Evolutionary conservation across 75 land plant genomes (phyloP), one percentile per base, ranked within the genome.

Genomic region (Ceratopteris richardii): DNA sequence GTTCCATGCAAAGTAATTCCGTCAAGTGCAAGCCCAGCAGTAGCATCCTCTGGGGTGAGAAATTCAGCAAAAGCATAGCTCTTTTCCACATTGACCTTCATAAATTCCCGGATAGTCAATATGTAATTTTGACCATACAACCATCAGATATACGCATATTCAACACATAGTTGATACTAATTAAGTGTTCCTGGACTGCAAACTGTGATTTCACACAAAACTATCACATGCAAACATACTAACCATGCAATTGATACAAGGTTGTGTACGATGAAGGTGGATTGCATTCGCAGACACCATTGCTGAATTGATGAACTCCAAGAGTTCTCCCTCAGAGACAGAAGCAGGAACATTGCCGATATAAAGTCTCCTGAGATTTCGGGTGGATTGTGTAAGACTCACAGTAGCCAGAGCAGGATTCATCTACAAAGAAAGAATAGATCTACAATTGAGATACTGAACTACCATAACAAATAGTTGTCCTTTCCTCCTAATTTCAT

Each of bases 31-130:
- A 93, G 82, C 47, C 93, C 95, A 30, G 84, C 70, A 36, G 85
- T 78, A 24, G 98, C 95, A 88, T 85, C 87, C 47, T 88, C 98
- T 56, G 95, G 87, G n/a, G 95, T 93, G 20, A 93, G 77, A 74
- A 93, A 93, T 63, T 93, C 95, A 46, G 85, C 82, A 74, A 88
- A 58, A 53, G 98, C 95, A 62, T 88, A 93, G 51, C 60, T 65
- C 41, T 88, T 93, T 31, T 88, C 98, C 61, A 72, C 82, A 65
- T 83, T 77, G 30, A 93, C 80, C 98, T 93, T 81, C 71, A 72
- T 10, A 57, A 39, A 41, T 4, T 9, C 37, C 37, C 37, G 9
- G n/a, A n/a, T 25, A 63, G 39, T 10, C 10, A 48, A 24, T n/a
- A n/a, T n/a, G n/a, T n/a, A n/a, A n/a, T n/a, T n/a, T n/a, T n/a